phyloP scores from a whole-genome alignment of 2,329 filamentous ascomycete genomes.

The Trichoderma atrobrunneum region DNA sequence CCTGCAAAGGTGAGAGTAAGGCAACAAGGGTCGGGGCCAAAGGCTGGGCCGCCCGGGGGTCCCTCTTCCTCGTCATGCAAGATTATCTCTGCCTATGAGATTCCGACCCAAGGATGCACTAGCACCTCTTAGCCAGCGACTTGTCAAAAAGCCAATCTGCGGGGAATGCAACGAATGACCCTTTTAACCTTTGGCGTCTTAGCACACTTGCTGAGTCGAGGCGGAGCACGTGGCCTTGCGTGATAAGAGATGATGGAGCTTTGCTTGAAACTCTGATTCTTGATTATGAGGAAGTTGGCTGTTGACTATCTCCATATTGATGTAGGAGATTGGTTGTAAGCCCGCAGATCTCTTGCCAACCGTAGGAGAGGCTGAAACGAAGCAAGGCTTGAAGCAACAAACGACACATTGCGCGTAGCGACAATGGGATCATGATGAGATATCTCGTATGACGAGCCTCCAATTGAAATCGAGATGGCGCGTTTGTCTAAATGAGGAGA shows the following conservation, averaged over 20 bases:
- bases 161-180: neutral
- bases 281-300: neutral
- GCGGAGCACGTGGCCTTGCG: slow-evolving; percentile 36
- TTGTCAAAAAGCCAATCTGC: slow-evolving; percentile 12
- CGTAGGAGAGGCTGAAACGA: neutral
- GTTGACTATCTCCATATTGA: neutral
- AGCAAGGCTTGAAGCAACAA: neutral
- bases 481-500: neutral
- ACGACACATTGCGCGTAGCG: neutral
- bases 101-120: neutral
- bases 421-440: neutral
- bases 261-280: neutral
- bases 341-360: neutral
- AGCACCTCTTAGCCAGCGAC: neutral
- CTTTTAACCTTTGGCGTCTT: neutral
- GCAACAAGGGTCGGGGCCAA: slow-evolving; percentile 26
- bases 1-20: slow-evolving; percentile 31
- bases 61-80: slow-evolving; percentile 44
- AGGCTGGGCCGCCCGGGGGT: slow-evolving; percentile 42
- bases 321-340: neutral
- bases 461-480: neutral
- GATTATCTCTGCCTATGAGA: slow-evolving; percentile 32
- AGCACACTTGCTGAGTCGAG: neutral
- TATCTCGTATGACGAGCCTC: neutral
- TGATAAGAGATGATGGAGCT: neutral